Base-by-base conservation (phyloP, 768 basidiomycete genomes). In the Suillus lakei region DNA sequence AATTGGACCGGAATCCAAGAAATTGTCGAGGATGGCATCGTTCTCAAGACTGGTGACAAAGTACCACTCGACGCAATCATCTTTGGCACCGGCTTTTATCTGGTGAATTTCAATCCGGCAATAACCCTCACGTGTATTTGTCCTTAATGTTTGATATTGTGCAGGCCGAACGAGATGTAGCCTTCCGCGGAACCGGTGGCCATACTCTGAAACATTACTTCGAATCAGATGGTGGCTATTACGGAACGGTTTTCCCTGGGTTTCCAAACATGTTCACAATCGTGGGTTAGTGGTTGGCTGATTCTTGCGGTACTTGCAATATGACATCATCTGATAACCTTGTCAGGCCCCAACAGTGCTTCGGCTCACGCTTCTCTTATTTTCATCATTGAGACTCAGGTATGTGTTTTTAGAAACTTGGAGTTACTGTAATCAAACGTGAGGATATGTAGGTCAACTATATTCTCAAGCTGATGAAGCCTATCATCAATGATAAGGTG, bases 331-430 rank as follows among this genome's bases (percentile, higher is more conserved):
- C 32, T 54, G 61, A 59, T 8, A 60, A 26, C 43, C 44, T 23
- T 61, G 32, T 8, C 62, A 86, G 85, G 85, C 0, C 87, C 88
- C 4, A 90, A 90, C 70, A 82, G 82, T 39, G 83, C 82, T 34
- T 79, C 84, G 9, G 88, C 87, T 16, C 88, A 88, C 68, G 84
- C 83, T 10, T 88, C 88, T 30, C 79, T 85, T 41, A 78, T 89
- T 55, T 88, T 85, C 71, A 80, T 79, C 60, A 80, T 85, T 66
- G 88, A 89, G 72, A 77, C 81, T 8, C 86, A 88, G 82, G 87
- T 85, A 51, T 59, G 76, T 34, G 23, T 23, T 64, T 54, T 63
- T 63, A 41, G 32, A 50, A 48, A 12, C 16, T 34, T 41, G 26
- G 32, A 64, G 32, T 46, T 44, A 38, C 41, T 41, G 46, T 23